Evolutionary conservation across 306 rosid species (phyloP), one percentile per base, ranked within the genome.

Genomic region (Sicyos edulis): DNA sequence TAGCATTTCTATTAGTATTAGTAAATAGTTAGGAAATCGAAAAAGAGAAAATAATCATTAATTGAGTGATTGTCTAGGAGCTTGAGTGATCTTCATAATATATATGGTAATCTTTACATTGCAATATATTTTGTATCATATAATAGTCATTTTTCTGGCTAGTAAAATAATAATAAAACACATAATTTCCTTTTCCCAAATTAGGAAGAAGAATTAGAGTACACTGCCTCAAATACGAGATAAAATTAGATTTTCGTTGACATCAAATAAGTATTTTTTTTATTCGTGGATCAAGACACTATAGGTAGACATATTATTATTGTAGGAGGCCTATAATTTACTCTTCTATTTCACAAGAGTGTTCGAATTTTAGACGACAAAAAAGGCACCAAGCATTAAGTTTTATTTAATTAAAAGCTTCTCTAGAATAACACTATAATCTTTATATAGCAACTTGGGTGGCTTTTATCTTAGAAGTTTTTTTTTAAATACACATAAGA

Each of bases 351-450:
- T 65, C 53, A 42, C 29, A 40, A 63, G 73, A 61, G 81, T 78
- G 86, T 78, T 82, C 67, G 90, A 80, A 85, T 82, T 80, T 89
- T 68, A 62, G 83, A 85, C 80, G 81, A 85, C 88, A 87, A 60
- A 66, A 66, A 66, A 66, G 54, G 12, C 70, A 10, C 40, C 32
- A 45, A 66, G 16, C 70, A 66, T 66, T 66, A 66, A 45, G 68
- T 34, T 62, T 57, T 22, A 24, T 65, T 42, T 65, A 17, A 20
- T 65, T 5, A 19, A 65, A 19, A 65, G 9, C 17, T 11, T 11
- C 7, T 12, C 37, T 6, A 13, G 17, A 24, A 63, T 37, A 8
- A n/a, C 53, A 65, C 45, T 65, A 37, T 4, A 37, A 37, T 4
- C 7, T 37, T 37, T 37, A 37, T 37, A 2, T 37, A 37, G 52